phyloP scores from a whole-genome alignment of 495 filamentous ascomycete species.

The Bathelium albidoporum region DNA sequence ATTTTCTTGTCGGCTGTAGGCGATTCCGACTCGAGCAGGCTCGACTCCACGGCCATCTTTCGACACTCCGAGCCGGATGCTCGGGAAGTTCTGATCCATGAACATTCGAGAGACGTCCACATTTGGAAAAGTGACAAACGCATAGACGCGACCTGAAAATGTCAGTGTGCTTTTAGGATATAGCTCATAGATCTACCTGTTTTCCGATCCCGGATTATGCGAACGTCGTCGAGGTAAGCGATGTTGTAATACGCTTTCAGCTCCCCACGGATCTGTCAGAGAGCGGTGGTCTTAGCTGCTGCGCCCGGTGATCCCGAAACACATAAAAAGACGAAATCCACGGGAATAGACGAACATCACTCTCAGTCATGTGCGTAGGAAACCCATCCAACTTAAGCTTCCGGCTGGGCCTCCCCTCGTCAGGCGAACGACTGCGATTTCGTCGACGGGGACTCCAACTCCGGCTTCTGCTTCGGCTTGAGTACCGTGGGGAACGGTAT shows the following conservation, averaged over 20 bases:
- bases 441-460: slow-evolving; percentile 36
- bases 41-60: slow-evolving; percentile 16
- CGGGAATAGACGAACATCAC: slow-evolving; percentile 48
- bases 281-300: slow-evolving; percentile 16
- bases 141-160: slow-evolving; percentile 55
- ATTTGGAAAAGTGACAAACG: slow-evolving; percentile 55
- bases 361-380: slow-evolving; percentile 50
- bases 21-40: background rate
- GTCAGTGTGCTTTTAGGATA: background rate
- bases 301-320: slow-evolving; percentile 21
- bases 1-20: background rate
- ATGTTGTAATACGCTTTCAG: background rate
- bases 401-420: slow-evolving; percentile 41
- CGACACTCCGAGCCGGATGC: slow-evolving; percentile 43
- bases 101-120: slow-evolving; percentile 54
- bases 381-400: slow-evolving; percentile 56
- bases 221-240: slow-evolving; percentile 31
- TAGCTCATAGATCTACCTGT: slow-evolving; percentile 72
- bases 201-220: slow-evolving; percentile 66
- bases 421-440: slow-evolving; percentile 25
- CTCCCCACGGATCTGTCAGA: slow-evolving; percentile 47
- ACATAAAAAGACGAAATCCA: slow-evolving; percentile 53
- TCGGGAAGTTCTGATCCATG: slow-evolving; percentile 54
- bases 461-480: slow-evolving; percentile 32
- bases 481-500: slow-evolving; percentile 42